A percentile compares a stretch with the other conserved stretches of the same genome.
Conservation (phyloP, 805 yeast species). For the Kockiozyma suomiensis region DNA sequence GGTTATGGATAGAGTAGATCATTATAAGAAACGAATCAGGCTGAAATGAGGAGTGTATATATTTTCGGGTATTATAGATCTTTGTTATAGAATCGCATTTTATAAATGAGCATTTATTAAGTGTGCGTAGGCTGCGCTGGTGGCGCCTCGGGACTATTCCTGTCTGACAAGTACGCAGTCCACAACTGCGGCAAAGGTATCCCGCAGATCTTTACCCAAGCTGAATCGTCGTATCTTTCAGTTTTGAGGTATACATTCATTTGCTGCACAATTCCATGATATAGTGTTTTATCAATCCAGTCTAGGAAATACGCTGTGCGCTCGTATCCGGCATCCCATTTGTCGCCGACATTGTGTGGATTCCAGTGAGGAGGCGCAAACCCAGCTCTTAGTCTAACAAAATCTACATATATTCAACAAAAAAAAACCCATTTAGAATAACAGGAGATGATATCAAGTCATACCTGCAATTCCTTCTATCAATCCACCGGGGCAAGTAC, state of each 20-base stretch:
- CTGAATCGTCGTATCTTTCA: background rate
- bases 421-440: background rate
- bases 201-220: constrained; percentile 8
- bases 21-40: constrained; percentile 19
- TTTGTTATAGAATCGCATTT: too few species aligned
- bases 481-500: constrained; percentile 13
- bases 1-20: constrained; percentile 11
- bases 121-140: constrained; percentile 8
- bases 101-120: too few species aligned
- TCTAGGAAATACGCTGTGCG: constrained; percentile 15
- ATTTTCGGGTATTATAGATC: background rate
- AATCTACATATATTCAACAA: background rate
- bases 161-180: background rate
- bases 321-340: constrained; percentile 22
- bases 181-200: background rate
- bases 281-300: constrained; percentile 7
- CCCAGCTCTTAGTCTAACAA: constrained; percentile 15
- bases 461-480: constrained; percentile 20
- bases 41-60: background rate
- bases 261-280: background rate
- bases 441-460: background rate
- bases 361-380: constrained; percentile 20
- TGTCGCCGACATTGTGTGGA: background rate
- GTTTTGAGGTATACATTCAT: background rate
- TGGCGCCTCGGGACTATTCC: background rate